phyloP scores from a whole-genome alignment of 2,329 filamentous ascomycete genomes.

The Neonectria magnoliae region DNA sequence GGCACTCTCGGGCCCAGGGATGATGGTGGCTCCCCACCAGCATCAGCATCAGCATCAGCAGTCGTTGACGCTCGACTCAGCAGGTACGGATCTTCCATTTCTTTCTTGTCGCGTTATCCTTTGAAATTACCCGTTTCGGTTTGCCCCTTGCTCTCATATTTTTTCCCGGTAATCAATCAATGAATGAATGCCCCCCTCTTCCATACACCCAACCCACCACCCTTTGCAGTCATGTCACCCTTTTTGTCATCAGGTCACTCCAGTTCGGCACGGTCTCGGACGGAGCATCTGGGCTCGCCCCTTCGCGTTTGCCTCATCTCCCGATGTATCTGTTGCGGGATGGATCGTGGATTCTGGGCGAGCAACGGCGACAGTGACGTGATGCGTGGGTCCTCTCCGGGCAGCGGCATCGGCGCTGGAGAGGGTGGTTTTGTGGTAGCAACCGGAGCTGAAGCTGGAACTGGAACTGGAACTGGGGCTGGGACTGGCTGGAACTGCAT shows the following conservation, averaged over 20 bases:
- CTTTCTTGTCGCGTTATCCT: slow-evolving; percentile 25
- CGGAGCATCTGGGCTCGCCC: neutral
- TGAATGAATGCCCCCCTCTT: neutral
- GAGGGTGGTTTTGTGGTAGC: neutral
- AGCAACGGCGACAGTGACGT: neutral
- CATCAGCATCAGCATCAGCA: slow-evolving; percentile 38
- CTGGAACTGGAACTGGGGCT: neutral
- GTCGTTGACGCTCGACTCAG: slow-evolving; percentile 32
- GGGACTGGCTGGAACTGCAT: neutral
- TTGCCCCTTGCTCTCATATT: slow-evolving; percentile 1
- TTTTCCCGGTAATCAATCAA: neutral
- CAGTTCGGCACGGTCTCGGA: neutral
- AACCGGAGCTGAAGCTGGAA: neutral
- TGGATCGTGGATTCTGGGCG: neutral
- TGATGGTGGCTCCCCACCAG: slow-evolving; percentile 36
- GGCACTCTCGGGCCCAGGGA: slow-evolving; percentile 38
- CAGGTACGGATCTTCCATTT: slow-evolving; percentile 38
- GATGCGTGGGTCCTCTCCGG: slow-evolving; percentile 1
- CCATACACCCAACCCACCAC: neutral
- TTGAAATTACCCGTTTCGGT: slow-evolving; percentile 8
- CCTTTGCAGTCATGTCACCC: neutral
- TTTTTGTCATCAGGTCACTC: slow-evolving; percentile 2
- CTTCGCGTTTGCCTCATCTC: neutral
- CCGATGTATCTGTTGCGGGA: neutral
- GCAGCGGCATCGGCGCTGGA: neutral